Conservation (phyloP, 345 rosid genomes). For the Rhodamnia rubescens region DNA sequence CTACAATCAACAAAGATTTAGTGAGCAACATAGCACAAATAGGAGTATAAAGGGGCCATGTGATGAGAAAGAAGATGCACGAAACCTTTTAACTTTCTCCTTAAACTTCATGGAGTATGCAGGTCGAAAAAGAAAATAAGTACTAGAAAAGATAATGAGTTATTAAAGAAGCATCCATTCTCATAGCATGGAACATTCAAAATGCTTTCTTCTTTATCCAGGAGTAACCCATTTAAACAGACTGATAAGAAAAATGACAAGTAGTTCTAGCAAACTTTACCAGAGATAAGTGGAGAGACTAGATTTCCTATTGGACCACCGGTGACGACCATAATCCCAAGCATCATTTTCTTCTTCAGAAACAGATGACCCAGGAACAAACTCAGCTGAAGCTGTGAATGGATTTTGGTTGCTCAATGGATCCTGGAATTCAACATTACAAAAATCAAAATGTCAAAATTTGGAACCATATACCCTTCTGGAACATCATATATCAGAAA, state of each 20-base stretch:
- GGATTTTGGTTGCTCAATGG: constrained; percentile 9
- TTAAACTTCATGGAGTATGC: not conserved
- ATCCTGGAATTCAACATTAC: constrained; percentile 14
- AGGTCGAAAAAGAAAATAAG: not conserved
- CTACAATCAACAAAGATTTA: constrained; percentile 12
- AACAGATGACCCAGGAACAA: not conserved
- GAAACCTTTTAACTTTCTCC: not conserved
- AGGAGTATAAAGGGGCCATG: not conserved
- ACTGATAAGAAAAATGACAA: not conserved
- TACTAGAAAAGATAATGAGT: not conserved
- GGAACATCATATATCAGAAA: not conserved
- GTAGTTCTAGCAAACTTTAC: constrained; percentile 9
- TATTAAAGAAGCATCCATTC: not conserved
- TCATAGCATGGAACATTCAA: not conserved
- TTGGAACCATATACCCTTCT: not conserved
- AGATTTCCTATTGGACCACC: constrained; percentile 45
- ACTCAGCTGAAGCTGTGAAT: constrained; percentile 8
- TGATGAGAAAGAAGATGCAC: not conserved
- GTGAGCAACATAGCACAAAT: not conserved
- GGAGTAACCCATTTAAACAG: not conserved
- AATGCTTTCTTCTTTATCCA: not conserved
- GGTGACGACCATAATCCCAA: constrained; percentile 40
- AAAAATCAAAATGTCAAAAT: not conserved
- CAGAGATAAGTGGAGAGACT: constrained; percentile 54
- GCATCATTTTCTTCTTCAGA: constrained; percentile 28